phyloP scores from a whole-genome alignment of 495 filamentous ascomycete species.

The Clohesyomyces aquaticus region DNA sequence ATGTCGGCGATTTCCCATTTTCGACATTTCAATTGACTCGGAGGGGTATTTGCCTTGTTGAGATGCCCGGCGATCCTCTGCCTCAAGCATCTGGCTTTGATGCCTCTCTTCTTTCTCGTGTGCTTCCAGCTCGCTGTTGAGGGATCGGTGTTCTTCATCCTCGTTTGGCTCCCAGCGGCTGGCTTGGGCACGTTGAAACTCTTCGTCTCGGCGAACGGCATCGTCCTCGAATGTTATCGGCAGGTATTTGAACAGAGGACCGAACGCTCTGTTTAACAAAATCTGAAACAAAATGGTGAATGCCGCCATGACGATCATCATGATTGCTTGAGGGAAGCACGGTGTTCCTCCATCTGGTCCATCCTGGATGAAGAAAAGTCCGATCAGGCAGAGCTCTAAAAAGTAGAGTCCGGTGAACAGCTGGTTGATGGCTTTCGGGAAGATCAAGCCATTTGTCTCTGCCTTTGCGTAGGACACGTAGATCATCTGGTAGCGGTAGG shows the following conservation, averaged over 20 bases:
- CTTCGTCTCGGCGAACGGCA: conserved; percentile 83
- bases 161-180: conserved; percentile 54
- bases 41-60: conserved; percentile 8
- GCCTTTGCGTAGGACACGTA: conserved; percentile 90
- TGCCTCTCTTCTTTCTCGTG: conserved; percentile 54
- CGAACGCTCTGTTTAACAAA: conserved; percentile 82
- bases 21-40: conserved; percentile 33
- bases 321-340: conserved; percentile 81
- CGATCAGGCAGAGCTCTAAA: conserved; percentile 89
- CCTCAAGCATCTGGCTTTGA: conserved; percentile 63
- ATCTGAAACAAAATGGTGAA: conserved; percentile 81
- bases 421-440: conserved; percentile 92
- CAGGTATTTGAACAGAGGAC: conserved; percentile 82
- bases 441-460: conserved; percentile 92
- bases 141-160: conserved; percentile 54
- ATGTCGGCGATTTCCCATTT: conserved; percentile 35
- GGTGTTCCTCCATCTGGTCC: conserved; percentile 61
- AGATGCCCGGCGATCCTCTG: conserved; percentile 35
- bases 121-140: conserved; percentile 51
- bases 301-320: conserved; percentile 77
- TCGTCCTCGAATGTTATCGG: conserved; percentile 97
- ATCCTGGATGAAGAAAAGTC: conserved; percentile 84
- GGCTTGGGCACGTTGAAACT: conserved; percentile 76
- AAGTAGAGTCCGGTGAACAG: conserved; percentile 93
- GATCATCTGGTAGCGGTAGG: conserved; percentile 93